A percentile compares a stretch with the other conserved stretches of the same genome.
Evolutionary conservation across 208 protist species (phyloP).

Genomic region (Trichomonas vaginalis): DNA sequence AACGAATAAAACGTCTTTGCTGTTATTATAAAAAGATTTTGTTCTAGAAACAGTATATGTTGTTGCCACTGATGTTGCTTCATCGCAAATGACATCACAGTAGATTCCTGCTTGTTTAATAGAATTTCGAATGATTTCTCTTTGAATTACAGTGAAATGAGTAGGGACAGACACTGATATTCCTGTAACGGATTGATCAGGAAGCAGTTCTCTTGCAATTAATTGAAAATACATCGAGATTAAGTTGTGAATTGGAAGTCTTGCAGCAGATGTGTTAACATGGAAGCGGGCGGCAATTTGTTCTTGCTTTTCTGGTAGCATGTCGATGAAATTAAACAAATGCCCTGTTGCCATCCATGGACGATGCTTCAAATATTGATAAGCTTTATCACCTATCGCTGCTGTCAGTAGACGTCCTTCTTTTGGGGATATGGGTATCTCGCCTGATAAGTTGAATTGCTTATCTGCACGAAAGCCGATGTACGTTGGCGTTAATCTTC

Average conservation of each 20-base stretch:
- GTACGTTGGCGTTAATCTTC: neutral
- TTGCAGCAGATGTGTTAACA: neutral
- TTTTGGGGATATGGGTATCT: neutral
- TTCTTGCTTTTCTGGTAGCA: neutral
- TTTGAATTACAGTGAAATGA: neutral
- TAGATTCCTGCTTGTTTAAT: neutral
- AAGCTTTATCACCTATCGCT: neutral
- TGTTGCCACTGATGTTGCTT: neutral
- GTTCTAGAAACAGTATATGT: neutral
- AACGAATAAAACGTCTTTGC: neutral
- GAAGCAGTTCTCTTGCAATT: neutral
- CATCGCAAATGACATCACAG: neutral
- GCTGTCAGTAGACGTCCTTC: neutral
- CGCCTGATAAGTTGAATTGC: neutral
- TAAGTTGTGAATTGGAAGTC: neutral
- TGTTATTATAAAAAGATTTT: neutral
- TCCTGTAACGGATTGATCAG: neutral
- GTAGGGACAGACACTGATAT: neutral
- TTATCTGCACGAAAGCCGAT: neutral
- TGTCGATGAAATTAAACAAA: neutral
- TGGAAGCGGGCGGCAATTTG: neutral
- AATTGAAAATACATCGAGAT: neutral
- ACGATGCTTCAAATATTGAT: neutral
- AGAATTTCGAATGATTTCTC: neutral
- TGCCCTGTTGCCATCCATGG: neutral